Base-by-base conservation (phyloP, 768 basidiomycete genomes). In the Boletus coccyginus region DNA sequence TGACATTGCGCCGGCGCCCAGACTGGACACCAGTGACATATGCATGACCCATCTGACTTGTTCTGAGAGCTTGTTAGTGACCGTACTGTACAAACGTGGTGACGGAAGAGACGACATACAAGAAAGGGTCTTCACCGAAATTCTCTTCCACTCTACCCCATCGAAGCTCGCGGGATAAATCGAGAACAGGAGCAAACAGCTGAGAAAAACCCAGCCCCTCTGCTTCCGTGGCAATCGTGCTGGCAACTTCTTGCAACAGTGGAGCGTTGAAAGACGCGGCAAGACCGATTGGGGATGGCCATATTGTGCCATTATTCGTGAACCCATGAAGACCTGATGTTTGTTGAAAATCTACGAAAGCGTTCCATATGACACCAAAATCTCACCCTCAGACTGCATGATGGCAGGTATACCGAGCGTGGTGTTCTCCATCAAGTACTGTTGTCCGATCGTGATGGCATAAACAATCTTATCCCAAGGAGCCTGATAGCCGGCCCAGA, bases 61-160 rank as follows among this genome's bases (percentile, higher is more conserved):
- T 78, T 52, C 77, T 78, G 29, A 45, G 12, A 41, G 41, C 41
- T 72, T 1, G 71, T 64, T 35, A 19, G 53, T 29, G n/a, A 24
- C 19, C 0, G 16, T 17, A 21, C 16, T 0, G 16, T 17, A 21
- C 16, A 31, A 47, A 49, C 74, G 7, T 8, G 24, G 39, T 31
- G 24, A 27, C 48, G 24, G 21, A 1, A 27, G 4, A 38, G 27
- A 57, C 75, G 32, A 58, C 75, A 32, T 50, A 77, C 74, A 88
- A 66, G 72, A 81, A 85, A 1, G 81, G 81, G 59, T 87, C 86
- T 68, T 88, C 85, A 0, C 86, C 86, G 56, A 74, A 87, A 50
- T 80, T 80, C 60, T 88, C 86, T 61, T 89, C 87, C 1, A 88
- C 83, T 7, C 87, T 77, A 2, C 86, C 86, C 83, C 85, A 89